A percentile compares a stretch with the other conserved stretches of the same genome.
These are phyloP conservation scores for Aspergillus sp. DNA, from an alignment of 2,329 filamentous ascomycete species.

Conservation along the genomic window DNA sequence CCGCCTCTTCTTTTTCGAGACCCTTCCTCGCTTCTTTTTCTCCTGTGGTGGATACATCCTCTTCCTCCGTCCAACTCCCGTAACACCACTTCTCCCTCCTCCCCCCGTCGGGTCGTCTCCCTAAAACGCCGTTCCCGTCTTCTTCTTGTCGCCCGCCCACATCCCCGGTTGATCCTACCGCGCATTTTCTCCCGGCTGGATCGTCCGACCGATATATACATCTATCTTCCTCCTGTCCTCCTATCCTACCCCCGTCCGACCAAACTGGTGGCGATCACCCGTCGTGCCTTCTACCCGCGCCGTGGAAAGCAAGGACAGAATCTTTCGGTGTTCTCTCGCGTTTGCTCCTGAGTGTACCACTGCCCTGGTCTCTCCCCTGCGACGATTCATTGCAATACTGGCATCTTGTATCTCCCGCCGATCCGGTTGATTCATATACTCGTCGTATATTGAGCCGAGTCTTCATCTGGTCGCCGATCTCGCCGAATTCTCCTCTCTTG, in stretches of 20 bases:
- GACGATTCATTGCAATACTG: constrained; percentile 6
- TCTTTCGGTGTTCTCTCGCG: constrained; percentile 12
- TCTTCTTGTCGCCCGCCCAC: constrained; percentile 18
- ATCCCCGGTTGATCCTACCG: constrained; percentile 17
- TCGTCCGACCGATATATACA: constrained; percentile 11
- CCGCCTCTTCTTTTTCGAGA: neutral
- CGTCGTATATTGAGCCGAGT: too few species aligned
- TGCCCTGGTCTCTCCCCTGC: constrained; percentile 6
- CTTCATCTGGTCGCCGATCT: constrained; percentile 3
- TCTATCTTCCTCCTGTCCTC: constrained; percentile 6
- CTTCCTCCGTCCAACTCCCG: too few species aligned
- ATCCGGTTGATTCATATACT: constrained; percentile 6
- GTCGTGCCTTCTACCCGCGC: constrained; percentile 3
- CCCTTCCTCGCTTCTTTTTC: too few species aligned
- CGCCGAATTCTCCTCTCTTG: neutral
- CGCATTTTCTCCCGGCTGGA: constrained; percentile 17
- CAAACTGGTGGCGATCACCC: constrained; percentile 1
- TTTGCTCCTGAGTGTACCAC: constrained; percentile 15
- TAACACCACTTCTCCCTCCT: constrained; percentile 8
- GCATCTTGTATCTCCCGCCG: constrained; percentile 1
- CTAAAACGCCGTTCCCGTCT: constrained; percentile 21
- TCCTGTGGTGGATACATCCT: too few species aligned
- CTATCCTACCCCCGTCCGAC: constrained; percentile 1
- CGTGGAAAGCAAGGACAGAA: constrained; percentile 13
- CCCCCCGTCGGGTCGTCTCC: neutral